phyloP scores from a whole-genome alignment of 768 basidiomycete species.

The Xerocomus potaroensis region DNA sequence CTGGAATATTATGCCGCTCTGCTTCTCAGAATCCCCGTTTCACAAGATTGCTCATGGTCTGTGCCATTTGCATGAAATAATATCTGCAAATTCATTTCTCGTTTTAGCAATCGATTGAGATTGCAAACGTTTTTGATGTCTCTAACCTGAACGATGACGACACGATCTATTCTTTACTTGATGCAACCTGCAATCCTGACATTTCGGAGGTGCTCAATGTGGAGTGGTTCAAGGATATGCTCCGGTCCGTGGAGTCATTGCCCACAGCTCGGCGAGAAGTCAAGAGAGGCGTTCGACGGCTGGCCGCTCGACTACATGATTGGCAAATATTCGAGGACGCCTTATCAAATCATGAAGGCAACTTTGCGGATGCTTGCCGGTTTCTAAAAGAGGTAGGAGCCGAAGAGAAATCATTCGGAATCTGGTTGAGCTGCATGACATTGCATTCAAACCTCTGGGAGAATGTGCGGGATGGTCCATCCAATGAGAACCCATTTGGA shows the following conservation, averaged over 20 bases:
- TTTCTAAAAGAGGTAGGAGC: constrained; percentile 58
- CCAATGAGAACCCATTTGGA: constrained; percentile 31
- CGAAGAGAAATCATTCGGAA: constrained; percentile 66
- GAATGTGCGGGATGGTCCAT: constrained; percentile 21
- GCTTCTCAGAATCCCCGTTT: constrained; percentile 60
- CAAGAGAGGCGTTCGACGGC: constrained; percentile 43
- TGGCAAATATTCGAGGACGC: constrained; percentile 64
- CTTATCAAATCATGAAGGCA: constrained; percentile 47
- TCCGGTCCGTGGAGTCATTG: constrained; percentile 18
- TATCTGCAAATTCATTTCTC: constrained; percentile 8
- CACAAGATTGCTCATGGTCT: constrained; percentile 43
- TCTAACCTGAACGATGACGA: constrained; percentile 47
- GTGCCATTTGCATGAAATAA: not conserved
- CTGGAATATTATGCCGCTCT: constrained; percentile 57
- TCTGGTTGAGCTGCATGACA: constrained; percentile 69
- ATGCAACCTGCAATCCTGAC: constrained; percentile 62
- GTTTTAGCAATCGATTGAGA: constrained; percentile 53
- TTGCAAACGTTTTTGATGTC: constrained; percentile 50
- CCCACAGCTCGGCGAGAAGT: constrained; percentile 37
- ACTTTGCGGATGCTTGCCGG: constrained; percentile 45
- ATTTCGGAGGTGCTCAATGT: constrained; percentile 51
- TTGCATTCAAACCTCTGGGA: constrained; percentile 49
- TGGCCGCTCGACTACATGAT: constrained; percentile 48
- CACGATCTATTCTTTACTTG: constrained; percentile 52
- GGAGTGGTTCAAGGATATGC: constrained; percentile 28